These are phyloP conservation scores for Lactuca sativa DNA, from an alignment of 129 eudicot genomes.

Conservation along the genomic window DNA sequence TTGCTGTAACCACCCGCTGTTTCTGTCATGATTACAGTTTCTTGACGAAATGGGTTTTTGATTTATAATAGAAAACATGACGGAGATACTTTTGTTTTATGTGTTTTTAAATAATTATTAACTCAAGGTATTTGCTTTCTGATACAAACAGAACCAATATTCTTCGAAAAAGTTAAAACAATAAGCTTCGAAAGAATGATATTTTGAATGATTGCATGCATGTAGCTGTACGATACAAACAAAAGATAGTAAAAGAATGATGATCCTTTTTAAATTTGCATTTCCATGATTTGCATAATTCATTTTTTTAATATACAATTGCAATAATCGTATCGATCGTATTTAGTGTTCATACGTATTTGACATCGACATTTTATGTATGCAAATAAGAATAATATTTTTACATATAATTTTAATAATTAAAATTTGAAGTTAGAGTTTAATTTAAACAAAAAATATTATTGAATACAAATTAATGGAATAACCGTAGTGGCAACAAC, in stretches of 20 bases:
- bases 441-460: neutral
- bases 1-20: slow-evolving; percentile 20
- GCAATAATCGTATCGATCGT: neutral
- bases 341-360: neutral
- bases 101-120: neutral
- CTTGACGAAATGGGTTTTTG: neutral
- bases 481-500: neutral
- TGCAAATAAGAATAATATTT: too few relatives aligned
- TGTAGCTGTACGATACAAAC: neutral
- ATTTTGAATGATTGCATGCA: neutral
- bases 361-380: too few relatives aligned
- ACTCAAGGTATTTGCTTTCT: neutral
- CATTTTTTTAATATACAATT: too few relatives aligned
- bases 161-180: neutral
- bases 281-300: too few relatives aligned
- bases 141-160: neutral
- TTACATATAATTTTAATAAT: too few relatives aligned
- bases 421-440: neutral
- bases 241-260: too few relatives aligned
- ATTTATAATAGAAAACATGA: neutral
- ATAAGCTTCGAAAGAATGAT: neutral
- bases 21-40: slow-evolving; percentile 26
- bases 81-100: slow-evolving; percentile 14
- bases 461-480: neutral
- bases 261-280: neutral